Evolutionary conservation across 192 early-diverging fungal species (phyloP).

Genomic region (Dissophora globulifera): DNA sequence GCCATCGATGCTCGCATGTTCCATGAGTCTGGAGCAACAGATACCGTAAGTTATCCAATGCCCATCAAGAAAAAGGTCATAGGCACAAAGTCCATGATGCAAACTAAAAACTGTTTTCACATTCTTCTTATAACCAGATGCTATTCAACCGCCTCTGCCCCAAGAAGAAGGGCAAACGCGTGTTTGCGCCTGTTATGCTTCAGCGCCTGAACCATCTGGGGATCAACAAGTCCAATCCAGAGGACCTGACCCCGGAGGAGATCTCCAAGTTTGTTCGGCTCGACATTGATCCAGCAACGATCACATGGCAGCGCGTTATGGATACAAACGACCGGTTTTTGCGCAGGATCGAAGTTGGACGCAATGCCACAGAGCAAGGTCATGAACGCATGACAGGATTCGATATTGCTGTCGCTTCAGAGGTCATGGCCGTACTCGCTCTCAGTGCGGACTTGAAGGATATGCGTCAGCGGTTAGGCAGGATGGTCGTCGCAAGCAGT

Average conservation of each 20-base stretch:
- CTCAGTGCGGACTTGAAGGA: constrained; percentile 90
- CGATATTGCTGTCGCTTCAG: constrained; percentile 98
- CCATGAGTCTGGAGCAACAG: constrained; percentile 89
- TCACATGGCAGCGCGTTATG: constrained; percentile 96
- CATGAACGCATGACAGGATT: constrained; percentile 91
- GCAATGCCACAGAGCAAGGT: constrained; percentile 88
- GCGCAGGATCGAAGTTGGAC: constrained; percentile 90
- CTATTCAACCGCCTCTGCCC: constrained; percentile 92
- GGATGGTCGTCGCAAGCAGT: constrained; percentile 94
- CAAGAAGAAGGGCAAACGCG: constrained; percentile 83
- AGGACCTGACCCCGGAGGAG: constrained; percentile 83
- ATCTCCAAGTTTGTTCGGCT: constrained; percentile 83
- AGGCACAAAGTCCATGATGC: not conserved
- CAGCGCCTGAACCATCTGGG: constrained; percentile 83
- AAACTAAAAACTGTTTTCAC: not conserved
- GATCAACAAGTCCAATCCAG: constrained; percentile 84
- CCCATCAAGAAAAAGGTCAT: not conserved
- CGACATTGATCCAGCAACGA: constrained; percentile 94
- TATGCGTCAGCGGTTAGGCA: constrained; percentile 91
- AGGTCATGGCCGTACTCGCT: constrained; percentile 98
- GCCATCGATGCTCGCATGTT: constrained; percentile 98
- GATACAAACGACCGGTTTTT: constrained; percentile 98
- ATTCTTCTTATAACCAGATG: constrained; percentile 52
- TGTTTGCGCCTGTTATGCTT: constrained; percentile 87
- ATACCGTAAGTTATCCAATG: constrained; percentile 48